phyloP scores from a whole-genome alignment of 768 basidiomycete species.

The Trametes meyenii region DNA sequence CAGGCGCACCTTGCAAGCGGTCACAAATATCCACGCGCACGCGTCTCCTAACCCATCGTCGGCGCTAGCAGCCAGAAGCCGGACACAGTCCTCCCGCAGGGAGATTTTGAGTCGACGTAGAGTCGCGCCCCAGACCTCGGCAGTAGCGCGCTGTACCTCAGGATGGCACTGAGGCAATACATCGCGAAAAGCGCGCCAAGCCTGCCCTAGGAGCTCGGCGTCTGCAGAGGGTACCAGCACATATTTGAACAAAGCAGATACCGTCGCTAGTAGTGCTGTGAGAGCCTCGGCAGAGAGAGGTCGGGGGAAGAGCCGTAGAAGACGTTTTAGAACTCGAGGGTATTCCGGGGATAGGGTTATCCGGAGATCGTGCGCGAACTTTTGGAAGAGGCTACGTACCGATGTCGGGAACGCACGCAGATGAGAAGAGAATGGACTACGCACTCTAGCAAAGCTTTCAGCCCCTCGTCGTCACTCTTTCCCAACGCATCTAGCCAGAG shows the following conservation, averaged over 20 bases:
- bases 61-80: constrained; percentile 47
- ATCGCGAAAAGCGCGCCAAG: constrained; percentile 58
- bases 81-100: constrained; percentile 57
- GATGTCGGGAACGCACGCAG: constrained; percentile 13
- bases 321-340: constrained; percentile 51
- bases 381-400: constrained; percentile 66
- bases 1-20: constrained; percentile 71
- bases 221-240: constrained; percentile 68
- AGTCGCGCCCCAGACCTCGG: constrained; percentile 86
- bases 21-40: constrained; percentile 73
- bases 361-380: constrained; percentile 80
- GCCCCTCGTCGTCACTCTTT: constrained; percentile 68
- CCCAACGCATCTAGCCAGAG: constrained; percentile 65
- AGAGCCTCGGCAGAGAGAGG: constrained; percentile 63
- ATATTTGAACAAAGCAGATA: constrained; percentile 71
- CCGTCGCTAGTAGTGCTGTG: constrained; percentile 64
- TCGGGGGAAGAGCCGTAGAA: constrained; percentile 59
- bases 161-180: constrained; percentile 61
- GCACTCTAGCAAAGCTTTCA: constrained; percentile 77
- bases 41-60: constrained; percentile 60
- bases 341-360: constrained; percentile 71
- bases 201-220: constrained; percentile 53
- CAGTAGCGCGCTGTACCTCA: constrained; percentile 75
- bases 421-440: constrained; percentile 29
- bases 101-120: constrained; percentile 70